A percentile compares a stretch with the other conserved stretches of the same genome.
Conservation (phyloP, 2,329 filamentous ascomycete species). For the Ilyonectria destructans region DNA sequence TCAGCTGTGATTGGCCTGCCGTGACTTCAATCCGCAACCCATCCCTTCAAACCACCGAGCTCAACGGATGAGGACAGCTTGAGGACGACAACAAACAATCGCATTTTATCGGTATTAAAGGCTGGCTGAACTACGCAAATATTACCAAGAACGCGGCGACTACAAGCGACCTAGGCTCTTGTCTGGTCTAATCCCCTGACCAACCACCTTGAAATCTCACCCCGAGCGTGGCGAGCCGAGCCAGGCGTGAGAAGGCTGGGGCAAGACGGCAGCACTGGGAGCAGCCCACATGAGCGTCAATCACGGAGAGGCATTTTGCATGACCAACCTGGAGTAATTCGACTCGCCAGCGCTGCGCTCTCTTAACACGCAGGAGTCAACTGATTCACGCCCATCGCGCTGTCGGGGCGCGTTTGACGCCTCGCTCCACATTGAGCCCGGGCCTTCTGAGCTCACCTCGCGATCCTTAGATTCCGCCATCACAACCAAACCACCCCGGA, state of each 20-base stretch:
- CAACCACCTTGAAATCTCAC: slow-evolving; percentile 16
- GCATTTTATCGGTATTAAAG: not conserved
- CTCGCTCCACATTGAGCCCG: slow-evolving; percentile 20
- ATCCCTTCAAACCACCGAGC: slow-evolving; percentile 18
- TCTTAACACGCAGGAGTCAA: not conserved
- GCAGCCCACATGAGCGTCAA: not conserved
- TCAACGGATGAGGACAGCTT: slow-evolving; percentile 12
- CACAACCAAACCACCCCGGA: not conserved
- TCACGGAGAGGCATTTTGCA: not conserved
- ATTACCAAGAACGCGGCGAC: not conserved
- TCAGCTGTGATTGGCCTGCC: slow-evolving; percentile 23
- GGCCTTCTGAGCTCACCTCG: slow-evolving; percentile 7
- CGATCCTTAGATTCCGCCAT: not conserved
- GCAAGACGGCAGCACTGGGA: not conserved
- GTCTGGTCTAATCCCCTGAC: not conserved
- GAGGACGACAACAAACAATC: slow-evolving; percentile 18
- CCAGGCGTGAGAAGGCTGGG: slow-evolving; percentile 6
- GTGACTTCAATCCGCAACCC: slow-evolving; percentile 8
- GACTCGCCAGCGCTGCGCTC: not conserved
- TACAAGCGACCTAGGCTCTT: not conserved
- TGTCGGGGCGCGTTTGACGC: slow-evolving; percentile 7
- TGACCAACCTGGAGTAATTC: not conserved
- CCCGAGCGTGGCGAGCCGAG: slow-evolving; percentile 12
- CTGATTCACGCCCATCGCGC: slow-evolving; percentile 17
- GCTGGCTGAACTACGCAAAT: not conserved